These are phyloP conservation scores for Teratosphaeria epicoccoides DNA, from an alignment of 2,329 filamentous ascomycete genomes.

Conservation along the genomic window DNA sequence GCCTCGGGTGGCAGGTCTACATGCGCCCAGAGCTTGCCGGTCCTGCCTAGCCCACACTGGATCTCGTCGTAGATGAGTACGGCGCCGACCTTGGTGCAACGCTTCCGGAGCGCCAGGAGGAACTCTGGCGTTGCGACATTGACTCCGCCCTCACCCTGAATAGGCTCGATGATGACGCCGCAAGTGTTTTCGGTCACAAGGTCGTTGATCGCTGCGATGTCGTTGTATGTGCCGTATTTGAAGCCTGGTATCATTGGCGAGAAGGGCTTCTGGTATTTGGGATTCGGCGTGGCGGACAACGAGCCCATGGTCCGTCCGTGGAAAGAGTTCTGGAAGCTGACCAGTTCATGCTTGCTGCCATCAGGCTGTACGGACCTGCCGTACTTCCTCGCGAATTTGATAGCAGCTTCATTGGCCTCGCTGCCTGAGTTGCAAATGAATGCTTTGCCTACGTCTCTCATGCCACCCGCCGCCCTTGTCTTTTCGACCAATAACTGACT, in stretches of 20 bases:
- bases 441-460: constrained; percentile 67
- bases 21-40: constrained; percentile 86
- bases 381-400: constrained; percentile 92
- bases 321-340: constrained; percentile 87
- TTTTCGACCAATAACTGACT: constrained; percentile 75
- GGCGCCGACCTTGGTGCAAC: constrained; percentile 78
- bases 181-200: constrained; percentile 79
- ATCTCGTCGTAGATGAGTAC: constrained; percentile 95
- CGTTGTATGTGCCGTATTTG: constrained; percentile 75
- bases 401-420: constrained; percentile 93
- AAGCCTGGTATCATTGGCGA: constrained; percentile 93
- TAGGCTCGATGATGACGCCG: constrained; percentile 91
- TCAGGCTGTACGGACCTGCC: constrained; percentile 48
- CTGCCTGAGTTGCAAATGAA: constrained; percentile 96
- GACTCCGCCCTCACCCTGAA: constrained; percentile 93
- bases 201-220: constrained; percentile 57
- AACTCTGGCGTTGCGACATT: constrained; percentile 76
- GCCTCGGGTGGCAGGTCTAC: constrained; percentile 58
- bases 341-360: constrained; percentile 61
- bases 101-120: constrained; percentile 66
- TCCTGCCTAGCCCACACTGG: constrained; percentile 82
- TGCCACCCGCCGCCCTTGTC: constrained; percentile 67
- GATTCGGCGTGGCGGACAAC: constrained; percentile 91
- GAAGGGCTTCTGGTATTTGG: constrained; percentile 94
- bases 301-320: constrained; percentile 94